Percentiles rank a stretch among this genome's conserved stretches.
These are phyloP conservation scores for Rasamsonia emersonii DNA, from an alignment of 2,329 filamentous ascomycete genomes.

Conservation along the genomic window DNA sequence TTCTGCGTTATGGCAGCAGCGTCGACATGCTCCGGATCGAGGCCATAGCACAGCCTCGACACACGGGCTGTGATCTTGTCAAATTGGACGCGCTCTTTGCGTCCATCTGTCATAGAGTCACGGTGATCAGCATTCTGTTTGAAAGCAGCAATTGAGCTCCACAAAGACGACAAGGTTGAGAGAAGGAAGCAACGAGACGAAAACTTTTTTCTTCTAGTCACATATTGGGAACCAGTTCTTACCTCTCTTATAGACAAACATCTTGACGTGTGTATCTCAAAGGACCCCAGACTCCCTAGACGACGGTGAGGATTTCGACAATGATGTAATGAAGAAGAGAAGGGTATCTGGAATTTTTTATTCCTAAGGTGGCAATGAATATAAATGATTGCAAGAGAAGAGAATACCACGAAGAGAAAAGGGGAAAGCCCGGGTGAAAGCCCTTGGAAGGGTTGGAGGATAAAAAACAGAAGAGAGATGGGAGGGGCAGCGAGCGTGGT, in stretches of 20 bases:
- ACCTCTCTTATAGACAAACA: conserved; percentile 59
- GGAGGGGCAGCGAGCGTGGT: not conserved
- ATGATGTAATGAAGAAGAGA: conserved; percentile 6
- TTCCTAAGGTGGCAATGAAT: too few relatives aligned
- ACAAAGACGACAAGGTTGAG: too few relatives aligned
- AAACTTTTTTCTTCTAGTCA: too few relatives aligned
- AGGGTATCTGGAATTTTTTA: too few relatives aligned
- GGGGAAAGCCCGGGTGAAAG: too few relatives aligned
- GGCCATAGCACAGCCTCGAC: conserved; percentile 92
- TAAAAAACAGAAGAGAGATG: not conserved
- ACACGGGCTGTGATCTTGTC: conserved; percentile 99
- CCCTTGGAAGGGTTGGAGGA: too few relatives aligned
- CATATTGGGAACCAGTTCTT: conserved; percentile 18
- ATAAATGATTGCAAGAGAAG: conserved; percentile 8
- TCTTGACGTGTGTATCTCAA: conserved; percentile 28
- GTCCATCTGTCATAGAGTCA: conserved; percentile 61
- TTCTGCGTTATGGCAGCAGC: conserved; percentile 98
- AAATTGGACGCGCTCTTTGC: conserved; percentile 99
- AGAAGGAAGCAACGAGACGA: conserved; percentile 5
- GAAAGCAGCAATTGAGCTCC: too few relatives aligned
- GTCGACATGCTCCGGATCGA: conserved; percentile 92
- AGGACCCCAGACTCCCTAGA: too few relatives aligned
- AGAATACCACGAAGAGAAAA: conserved; percentile 14
- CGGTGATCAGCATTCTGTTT: conserved; percentile 14
- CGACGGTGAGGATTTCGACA: too few relatives aligned